phyloP scores from a whole-genome alignment of 1,284 basidiomycete genomes.

The Cystobasidium pallidum region DNA sequence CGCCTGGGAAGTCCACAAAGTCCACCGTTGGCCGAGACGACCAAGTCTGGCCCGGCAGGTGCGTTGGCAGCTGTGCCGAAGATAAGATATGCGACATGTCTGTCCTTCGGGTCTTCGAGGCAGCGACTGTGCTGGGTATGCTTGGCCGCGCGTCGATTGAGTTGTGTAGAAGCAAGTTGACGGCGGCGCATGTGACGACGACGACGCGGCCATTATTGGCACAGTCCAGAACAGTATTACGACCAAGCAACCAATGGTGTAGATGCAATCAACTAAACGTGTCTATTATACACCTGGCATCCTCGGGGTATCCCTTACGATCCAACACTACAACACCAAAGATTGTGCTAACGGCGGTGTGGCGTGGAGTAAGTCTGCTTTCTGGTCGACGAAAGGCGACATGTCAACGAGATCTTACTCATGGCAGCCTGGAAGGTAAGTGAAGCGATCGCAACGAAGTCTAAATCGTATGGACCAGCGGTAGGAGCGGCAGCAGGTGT shows the following conservation, averaged over 20 bases:
- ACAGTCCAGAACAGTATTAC: no score
- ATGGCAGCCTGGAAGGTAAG: constrained; percentile 46
- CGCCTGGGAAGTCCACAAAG: constrained; percentile 35
- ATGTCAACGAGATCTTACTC: no score
- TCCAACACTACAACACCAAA: no score
- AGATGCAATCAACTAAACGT: no score
- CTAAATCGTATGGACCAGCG: constrained; percentile 56
- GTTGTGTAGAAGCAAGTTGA: neutral
- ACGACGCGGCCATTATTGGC: neutral
- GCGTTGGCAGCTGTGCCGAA: constrained; percentile 21
- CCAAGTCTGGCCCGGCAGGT: constrained; percentile 41
- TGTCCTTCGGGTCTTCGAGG: neutral
- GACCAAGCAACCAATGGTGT: neutral
- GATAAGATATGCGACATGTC: constrained; percentile 26
- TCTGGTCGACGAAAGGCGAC: no score
- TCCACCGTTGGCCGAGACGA: constrained; percentile 30
- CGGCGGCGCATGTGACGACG: constrained; percentile 7
- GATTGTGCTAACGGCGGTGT: constrained; percentile 6
- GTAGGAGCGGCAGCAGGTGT: constrained; percentile 59
- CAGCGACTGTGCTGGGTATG: neutral
- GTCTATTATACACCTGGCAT: no score
- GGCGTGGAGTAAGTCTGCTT: neutral
- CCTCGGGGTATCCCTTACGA: no score
- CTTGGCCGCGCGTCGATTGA: neutral
- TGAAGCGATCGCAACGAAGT: constrained; percentile 40